Evolutionary conservation across 176 grass and related monocot genomes (phyloP), one percentile per base, ranked within the genome.

Genomic region (Areca catechu): DNA sequence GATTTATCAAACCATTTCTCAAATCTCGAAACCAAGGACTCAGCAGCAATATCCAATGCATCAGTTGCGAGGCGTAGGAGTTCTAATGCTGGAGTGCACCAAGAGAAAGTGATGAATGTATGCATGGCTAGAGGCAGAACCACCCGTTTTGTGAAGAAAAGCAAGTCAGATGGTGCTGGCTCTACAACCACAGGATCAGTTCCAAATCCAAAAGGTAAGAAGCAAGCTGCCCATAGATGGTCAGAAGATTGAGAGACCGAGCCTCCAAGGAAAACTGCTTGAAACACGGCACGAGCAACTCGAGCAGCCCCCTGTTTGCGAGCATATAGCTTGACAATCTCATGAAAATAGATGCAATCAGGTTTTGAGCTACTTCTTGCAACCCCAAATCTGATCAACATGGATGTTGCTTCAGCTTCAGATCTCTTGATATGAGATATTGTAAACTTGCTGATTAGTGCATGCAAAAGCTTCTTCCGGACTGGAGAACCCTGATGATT

Each of bases 341-440:
- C 83, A 50, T 91, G 87, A 58, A 97, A 91, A 20, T 88, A 81
- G 53, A 97, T 65, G 68, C 72, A 65, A 30, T 88, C 86, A 76
- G 83, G 58, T 62, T 65, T 81, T 61, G 72, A 53, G 15, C 72
- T 88, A 70, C 81, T 77, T 66, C 72, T 88, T 14, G 87, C 93
- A 75, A 97, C 71, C 66, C 93, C 87, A 73, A 97, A 97, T 60
- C 93, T 83, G 56, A 82, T 77, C 66, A 97, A 61, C 87, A 91
- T 85, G 34, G 93, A 77, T 61, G 80, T 75, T 27, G 93, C 93
- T 63, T 91, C 93, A 49, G 81, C 70, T 88, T 97, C 93, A 60
- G 93, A 97, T 73, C 76, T 84, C 69, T 85, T 90, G 70, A 77
- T 77, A 51, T 69, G 73, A 60, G 80, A 84, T 61, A 64, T 56